A percentile compares a stretch with the other conserved stretches of the same genome.
Evolutionary conservation across 345 rosid species (phyloP).

Genomic region (Nephelium lappaceum): DNA sequence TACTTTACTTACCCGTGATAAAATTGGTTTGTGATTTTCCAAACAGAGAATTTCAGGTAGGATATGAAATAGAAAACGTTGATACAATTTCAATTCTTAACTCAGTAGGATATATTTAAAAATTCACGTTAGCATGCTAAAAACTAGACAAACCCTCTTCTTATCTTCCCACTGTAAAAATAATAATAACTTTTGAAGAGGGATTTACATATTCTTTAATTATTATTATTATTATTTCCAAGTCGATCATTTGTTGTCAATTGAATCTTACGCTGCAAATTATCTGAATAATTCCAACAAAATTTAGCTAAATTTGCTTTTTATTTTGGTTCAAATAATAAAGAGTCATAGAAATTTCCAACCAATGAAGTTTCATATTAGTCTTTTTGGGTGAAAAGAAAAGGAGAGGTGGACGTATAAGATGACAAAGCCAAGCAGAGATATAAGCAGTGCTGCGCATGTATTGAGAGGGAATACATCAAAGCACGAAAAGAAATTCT

Average conservation of each 20-base stretch:
- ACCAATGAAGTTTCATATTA: no score
- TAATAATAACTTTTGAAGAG: background rate
- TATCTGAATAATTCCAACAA: no score
- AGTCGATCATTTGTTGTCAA: no score
- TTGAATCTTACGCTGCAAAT: no score
- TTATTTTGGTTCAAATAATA: no score
- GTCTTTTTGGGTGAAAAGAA: background rate
- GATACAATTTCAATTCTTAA: background rate
- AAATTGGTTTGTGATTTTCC: background rate
- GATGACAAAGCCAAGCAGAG: background rate
- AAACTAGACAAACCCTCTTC: background rate
- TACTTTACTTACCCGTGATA: background rate
- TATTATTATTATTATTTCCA: no score
- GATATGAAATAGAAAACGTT: background rate
- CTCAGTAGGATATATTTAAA: no score
- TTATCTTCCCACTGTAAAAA: background rate
- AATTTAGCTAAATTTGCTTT: no score
- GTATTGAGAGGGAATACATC: background rate
- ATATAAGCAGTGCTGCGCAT: constrained; percentile 7
- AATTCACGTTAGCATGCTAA: background rate
- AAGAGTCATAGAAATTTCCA: no score
- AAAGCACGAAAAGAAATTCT: background rate
- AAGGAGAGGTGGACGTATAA: background rate
- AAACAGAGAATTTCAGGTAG: constrained; percentile 12
- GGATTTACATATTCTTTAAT: no score